A percentile compares a stretch with the other conserved stretches of the same genome.
Evolutionary conservation across 2,329 filamentous ascomycete species (phyloP).

Genomic region (Chaetothyriales sp.): DNA sequence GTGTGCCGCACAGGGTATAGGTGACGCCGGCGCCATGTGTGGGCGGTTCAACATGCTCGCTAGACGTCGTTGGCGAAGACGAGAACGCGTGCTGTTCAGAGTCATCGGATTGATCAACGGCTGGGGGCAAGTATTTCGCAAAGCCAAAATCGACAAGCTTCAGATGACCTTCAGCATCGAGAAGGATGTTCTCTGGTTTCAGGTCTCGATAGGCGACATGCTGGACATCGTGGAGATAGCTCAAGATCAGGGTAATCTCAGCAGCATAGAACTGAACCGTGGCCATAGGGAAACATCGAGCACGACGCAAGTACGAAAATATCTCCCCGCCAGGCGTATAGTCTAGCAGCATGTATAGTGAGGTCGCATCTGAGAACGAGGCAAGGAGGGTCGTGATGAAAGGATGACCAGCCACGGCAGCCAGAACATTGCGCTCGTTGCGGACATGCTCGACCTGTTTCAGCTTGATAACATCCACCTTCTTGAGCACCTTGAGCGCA

Average conservation of each 20-base stretch:
- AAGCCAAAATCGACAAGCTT: slow-evolving; percentile 55
- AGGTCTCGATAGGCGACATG: slow-evolving; percentile 51
- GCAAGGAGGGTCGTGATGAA: slow-evolving; percentile 52
- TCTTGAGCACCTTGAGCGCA: slow-evolving; percentile 36
- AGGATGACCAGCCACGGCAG: slow-evolving; percentile 47
- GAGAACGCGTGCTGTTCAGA: not conserved
- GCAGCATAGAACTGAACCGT: slow-evolving; percentile 52
- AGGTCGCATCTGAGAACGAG: slow-evolving; percentile 48
- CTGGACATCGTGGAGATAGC: slow-evolving; percentile 48
- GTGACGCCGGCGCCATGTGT: slow-evolving; percentile 25
- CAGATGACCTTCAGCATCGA: slow-evolving; percentile 49
- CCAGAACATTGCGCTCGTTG: slow-evolving; percentile 50
- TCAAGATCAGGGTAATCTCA: slow-evolving; percentile 50
- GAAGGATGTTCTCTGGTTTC: slow-evolving; percentile 55
- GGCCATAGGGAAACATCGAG: slow-evolving; percentile 42
- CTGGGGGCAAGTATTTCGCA: slow-evolving; percentile 43
- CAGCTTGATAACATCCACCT: slow-evolving; percentile 40
- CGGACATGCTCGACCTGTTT: slow-evolving; percentile 56
- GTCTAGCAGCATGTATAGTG: slow-evolving; percentile 44
- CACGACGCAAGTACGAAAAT: slow-evolving; percentile 48
- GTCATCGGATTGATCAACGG: slow-evolving; percentile 2
- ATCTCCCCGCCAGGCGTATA: slow-evolving; percentile 55
- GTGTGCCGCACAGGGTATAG: slow-evolving; percentile 52
- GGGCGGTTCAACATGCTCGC: slow-evolving; percentile 7
- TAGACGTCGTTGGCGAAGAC: not conserved